phyloP scores from a whole-genome alignment of 1,284 basidiomycete genomes.

The Athelia sp. region DNA sequence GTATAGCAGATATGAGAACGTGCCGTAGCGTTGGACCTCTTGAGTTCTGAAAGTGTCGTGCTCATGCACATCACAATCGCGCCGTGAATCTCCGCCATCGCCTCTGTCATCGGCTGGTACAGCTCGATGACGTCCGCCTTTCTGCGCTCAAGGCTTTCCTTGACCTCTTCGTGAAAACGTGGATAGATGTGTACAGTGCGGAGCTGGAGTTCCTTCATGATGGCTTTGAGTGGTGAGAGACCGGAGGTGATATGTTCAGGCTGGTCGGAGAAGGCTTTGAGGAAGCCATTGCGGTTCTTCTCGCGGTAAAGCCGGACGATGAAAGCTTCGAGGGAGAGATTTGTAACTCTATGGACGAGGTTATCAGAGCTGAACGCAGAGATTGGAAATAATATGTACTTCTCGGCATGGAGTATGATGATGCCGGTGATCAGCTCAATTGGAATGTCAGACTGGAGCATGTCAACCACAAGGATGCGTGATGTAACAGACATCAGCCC shows the following conservation, averaged over 20 bases:
- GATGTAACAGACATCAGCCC: conserved; percentile 92
- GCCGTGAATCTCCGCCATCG: conserved; percentile 89
- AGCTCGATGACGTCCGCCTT: conserved; percentile 92
- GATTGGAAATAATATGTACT: conserved; percentile 37
- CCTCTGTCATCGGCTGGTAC: conserved; percentile 80
- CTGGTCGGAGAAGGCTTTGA: conserved; percentile 97
- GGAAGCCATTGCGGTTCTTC: conserved; percentile 83
- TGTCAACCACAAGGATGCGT: conserved; percentile 91
- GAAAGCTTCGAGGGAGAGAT: conserved; percentile 85
- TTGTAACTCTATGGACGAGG: conserved; percentile 59
- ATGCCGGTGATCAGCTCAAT: conserved; percentile 85
- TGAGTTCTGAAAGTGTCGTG: conserved; percentile 85
- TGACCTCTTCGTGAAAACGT: conserved; percentile 86
- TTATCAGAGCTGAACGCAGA: neutral
- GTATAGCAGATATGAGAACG: conserved; percentile 21
- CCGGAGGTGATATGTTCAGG: conserved; percentile 93
- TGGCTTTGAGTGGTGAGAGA: conserved; percentile 85
- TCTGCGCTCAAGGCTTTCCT: conserved; percentile 73
- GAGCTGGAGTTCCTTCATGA: conserved; percentile 90
- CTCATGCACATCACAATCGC: conserved; percentile 96
- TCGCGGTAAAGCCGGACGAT: conserved; percentile 86
- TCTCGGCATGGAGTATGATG: conserved; percentile 92
- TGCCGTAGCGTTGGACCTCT: conserved; percentile 82
- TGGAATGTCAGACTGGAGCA: conserved; percentile 86
- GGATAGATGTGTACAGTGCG: conserved; percentile 90